Base-by-base conservation (phyloP, 371 early-diverging fungal genomes). In the Saksenaea oblongispora region DNA sequence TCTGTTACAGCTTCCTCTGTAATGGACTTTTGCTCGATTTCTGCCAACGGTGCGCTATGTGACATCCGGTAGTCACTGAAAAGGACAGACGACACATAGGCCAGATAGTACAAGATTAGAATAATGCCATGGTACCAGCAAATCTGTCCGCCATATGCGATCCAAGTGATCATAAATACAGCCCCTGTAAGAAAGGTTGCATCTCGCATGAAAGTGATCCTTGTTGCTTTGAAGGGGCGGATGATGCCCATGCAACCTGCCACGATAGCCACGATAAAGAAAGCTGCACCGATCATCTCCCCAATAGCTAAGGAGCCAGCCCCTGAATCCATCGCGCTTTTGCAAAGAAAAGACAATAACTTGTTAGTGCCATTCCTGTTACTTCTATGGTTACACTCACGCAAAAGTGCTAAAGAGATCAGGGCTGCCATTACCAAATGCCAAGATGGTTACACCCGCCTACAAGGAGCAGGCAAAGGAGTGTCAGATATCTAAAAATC, bases 391-490 rank as follows among this genome's bases (percentile, higher is more conserved):
- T 54, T 42, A 24, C 31, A 24, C 35, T 44, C 72, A 76, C 78
- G 74, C 75, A 60, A 91, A 89, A 0, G 92, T 93, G 42, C 89
- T 85, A 63, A 93, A 91, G 36, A 94, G 67, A 66, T 94, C 94
- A 5, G 94, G 90, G 13, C 91, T 89, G 18, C 91, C 94, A 68
- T 94, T 94, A 26, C 94, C 94, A 60, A 94, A 84, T 1, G 94
- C 94, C 42, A 94, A 78, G 63, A 94, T 80, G 1, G 94, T 93
- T 13, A 94, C 94, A n/a, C 94, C 94, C 1, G 94, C 94, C 83
- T 87, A 66, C 37, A 39, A 7, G 31, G 37, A 69, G 62, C 47
- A 54, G 39, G 22, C 44, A 26, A 14, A 37, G 28, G 36, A 17
- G 13, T 44, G 24, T 14, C 14, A 17, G 34, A 42, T 22, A 5